A percentile compares a stretch with the other conserved stretches of the same genome.
Conservation (phyloP, 2,329 filamentous ascomycete genomes). For the Chalaropsis thielavioides region DNA sequence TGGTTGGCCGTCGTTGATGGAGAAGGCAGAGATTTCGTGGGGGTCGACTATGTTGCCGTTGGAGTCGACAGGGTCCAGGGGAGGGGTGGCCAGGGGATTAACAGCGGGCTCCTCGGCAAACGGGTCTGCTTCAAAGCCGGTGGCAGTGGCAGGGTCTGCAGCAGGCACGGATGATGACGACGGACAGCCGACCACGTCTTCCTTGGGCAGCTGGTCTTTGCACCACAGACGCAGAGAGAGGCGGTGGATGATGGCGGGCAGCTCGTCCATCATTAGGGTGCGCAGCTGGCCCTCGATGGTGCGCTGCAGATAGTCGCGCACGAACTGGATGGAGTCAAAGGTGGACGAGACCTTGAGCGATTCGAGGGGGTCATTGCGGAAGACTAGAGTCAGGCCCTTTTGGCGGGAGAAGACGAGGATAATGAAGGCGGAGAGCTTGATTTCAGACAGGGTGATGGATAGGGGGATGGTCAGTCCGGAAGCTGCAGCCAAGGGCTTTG, state of each 20-base stretch:
- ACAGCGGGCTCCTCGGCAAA: constrained; percentile 40
- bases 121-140: constrained; percentile 31
- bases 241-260: constrained; percentile 90
- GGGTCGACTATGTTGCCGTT: constrained; percentile 64
- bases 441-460: constrained; percentile 89
- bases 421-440: constrained; percentile 91
- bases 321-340: constrained; percentile 97
- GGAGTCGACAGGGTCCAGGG: constrained; percentile 67
- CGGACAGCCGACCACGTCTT: constrained; percentile 28
- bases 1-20: constrained; percentile 64
- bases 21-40: constrained; percentile 59
- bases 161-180: not conserved
- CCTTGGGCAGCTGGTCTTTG: constrained; percentile 62
- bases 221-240: constrained; percentile 81
- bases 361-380: constrained; percentile 94
- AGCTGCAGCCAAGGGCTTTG: constrained; percentile 77
- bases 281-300: constrained; percentile 90
- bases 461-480: constrained; percentile 93
- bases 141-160: constrained; percentile 11
- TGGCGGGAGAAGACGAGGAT: constrained; percentile 95
- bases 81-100: constrained; percentile 69
- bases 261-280: constrained; percentile 91
- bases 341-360: constrained; percentile 97
- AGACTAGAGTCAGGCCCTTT: constrained; percentile 91
- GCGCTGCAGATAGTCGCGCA: constrained; percentile 88